Base-by-base conservation (phyloP, 2,329 filamentous ascomycete species). In the Passalora sequoiae region DNA sequence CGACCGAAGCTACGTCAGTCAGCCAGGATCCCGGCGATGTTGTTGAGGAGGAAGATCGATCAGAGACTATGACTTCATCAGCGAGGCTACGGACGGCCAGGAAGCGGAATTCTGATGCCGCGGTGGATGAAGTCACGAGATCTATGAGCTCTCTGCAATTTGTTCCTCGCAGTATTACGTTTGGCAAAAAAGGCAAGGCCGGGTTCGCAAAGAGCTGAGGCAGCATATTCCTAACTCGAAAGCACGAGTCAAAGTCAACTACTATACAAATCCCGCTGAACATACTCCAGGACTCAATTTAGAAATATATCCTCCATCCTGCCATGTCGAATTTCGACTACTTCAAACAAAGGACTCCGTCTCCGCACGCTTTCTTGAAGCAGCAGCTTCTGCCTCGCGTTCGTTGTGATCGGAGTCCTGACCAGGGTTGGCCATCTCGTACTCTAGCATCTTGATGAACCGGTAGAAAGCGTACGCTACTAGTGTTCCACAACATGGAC, bases 401-500 rank as follows among this genome's bases (percentile, higher is more conserved):
- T 33, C 40, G 7, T 33, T 27, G 12, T 43, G 15, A 20, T 44
- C 42, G 10, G 39, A 36, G 27, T 44, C 42, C 21, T 44, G 42
- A 4, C 42, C 36, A 12, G 54, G 55, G 36, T 61, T 61, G 15
- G 57, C 58, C 25, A 49, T 59, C 50, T 56, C 54, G 44, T 60
- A 61, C 36, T 58, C 56, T 13, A 60, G 43, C 9, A 52, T 43
- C 41, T 59, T 54, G 44, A 59, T 50, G 32, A 59, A 51, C 20
- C 59, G 58, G 47, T 59, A 61, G 43, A 61, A 61, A 4, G 50
- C 53, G 13, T 52, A 55, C 2, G 57, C 57, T 1, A 61, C 38
- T 20, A 61, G 45, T 12, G 56, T 51, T 13, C 58, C 58, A 5
- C 55, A 51, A 1, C 55, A 31, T 2, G 58, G 57, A 3, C 58